Conservation (phyloP, 192 early-diverging fungal genomes). For the Entomortierella beljakovae region DNA sequence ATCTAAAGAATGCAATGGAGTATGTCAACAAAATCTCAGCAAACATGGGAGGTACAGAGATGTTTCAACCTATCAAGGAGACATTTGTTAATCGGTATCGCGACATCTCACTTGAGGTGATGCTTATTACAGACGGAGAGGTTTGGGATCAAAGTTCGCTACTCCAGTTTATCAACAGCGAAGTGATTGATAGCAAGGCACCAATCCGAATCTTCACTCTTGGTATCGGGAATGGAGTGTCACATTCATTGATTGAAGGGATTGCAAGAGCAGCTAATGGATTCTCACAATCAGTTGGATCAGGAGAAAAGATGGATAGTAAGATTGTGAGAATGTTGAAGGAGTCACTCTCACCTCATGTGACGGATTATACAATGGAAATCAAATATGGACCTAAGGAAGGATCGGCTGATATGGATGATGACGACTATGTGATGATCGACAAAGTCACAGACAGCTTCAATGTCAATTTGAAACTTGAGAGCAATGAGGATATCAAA, state of each 20-base stretch:
- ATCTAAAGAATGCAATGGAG: slow-evolving; percentile 42
- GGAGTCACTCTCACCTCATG: slow-evolving; percentile 51
- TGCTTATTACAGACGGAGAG: slow-evolving; percentile 60
- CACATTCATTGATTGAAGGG: slow-evolving; percentile 62
- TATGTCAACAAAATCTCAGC: slow-evolving; percentile 49
- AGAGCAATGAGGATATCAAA: background rate
- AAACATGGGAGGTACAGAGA: slow-evolving; percentile 63
- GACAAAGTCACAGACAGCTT: slow-evolving; percentile 27
- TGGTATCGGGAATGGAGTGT: slow-evolving; percentile 61
- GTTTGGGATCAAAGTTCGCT: slow-evolving; percentile 59
- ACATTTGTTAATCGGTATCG: slow-evolving; percentile 27
- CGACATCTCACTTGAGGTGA: slow-evolving; percentile 56
- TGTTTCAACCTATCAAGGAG: slow-evolving; percentile 47
- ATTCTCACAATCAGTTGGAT: slow-evolving; percentile 58
- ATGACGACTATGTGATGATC: slow-evolving; percentile 22
- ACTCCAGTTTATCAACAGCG: slow-evolving; percentile 32
- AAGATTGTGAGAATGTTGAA: slow-evolving; percentile 68
- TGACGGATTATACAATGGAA: slow-evolving; percentile 59
- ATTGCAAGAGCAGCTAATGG: slow-evolving; percentile 61
- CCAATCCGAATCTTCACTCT: slow-evolving; percentile 61
- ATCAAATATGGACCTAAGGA: slow-evolving; percentile 2
- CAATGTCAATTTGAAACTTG: background rate
- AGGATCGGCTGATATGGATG: background rate
- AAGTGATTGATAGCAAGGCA: slow-evolving; percentile 7
- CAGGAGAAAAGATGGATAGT: slow-evolving; percentile 60